Conservation (phyloP, 202 grass and related monocot genomes). For the Digitaria exilis region DNA sequence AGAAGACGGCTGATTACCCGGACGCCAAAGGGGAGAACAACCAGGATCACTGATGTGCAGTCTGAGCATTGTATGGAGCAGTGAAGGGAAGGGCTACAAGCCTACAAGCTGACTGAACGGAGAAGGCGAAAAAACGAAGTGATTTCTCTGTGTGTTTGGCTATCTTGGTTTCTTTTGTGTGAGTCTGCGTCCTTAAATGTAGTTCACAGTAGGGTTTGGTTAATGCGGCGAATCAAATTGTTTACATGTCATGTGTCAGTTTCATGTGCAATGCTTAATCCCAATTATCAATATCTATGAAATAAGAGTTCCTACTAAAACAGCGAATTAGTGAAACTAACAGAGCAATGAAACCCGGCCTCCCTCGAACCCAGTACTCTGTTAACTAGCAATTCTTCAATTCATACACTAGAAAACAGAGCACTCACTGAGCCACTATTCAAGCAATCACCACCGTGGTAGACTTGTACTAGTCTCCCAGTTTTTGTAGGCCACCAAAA, state of each 20-base stretch:
- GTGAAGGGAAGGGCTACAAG: background rate
- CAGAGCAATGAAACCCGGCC: background rate
- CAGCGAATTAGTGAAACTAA: background rate
- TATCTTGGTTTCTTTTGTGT: background rate
- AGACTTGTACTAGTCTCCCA: background rate
- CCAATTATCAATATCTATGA: background rate
- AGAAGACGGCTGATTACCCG: conserved; percentile 62
- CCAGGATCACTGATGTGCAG: background rate
- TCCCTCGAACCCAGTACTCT: background rate
- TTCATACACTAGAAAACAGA: background rate
- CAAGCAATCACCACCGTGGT: background rate
- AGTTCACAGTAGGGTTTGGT: background rate
- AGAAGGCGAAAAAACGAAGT: background rate
- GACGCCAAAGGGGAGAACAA: conserved; percentile 13
- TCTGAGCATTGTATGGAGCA: background rate
- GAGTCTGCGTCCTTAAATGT: background rate
- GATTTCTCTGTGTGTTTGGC: background rate
- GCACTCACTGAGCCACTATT: too few species aligned
- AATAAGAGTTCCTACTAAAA: background rate
- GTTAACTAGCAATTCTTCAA: too few species aligned
- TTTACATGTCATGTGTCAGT: background rate
- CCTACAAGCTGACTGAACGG: too few species aligned
- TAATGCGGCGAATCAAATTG: background rate
- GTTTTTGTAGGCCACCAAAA: conserved; percentile 18
- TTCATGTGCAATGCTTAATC: background rate